Conservation (phyloP, 805 yeast genomes). For the Metschnikowia matae region DNA sequence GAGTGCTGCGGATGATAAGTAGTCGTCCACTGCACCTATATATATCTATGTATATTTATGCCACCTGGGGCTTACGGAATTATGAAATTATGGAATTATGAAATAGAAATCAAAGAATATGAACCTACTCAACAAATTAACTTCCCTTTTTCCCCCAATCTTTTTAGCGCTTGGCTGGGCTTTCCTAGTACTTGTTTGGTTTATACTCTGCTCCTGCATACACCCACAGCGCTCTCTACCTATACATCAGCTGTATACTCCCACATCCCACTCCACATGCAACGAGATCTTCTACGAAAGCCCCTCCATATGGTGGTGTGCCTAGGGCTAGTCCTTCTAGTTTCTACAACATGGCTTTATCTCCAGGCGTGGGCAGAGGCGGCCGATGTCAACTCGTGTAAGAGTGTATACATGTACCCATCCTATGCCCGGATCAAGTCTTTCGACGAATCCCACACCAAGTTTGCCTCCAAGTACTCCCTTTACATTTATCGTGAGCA, state of each 20-base stretch:
- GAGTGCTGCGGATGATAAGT: not conserved
- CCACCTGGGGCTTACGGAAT: too few relatives aligned
- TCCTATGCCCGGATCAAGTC: slow-evolving; percentile 72
- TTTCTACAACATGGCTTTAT: slow-evolving; percentile 10
- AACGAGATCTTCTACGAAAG: slow-evolving; percentile 12
- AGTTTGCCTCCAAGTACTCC: slow-evolving; percentile 77
- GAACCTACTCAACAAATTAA: too few relatives aligned
- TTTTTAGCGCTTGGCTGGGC: too few relatives aligned
- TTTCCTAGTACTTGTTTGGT: not conserved
- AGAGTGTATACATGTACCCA: slow-evolving; percentile 76
- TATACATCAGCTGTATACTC: not conserved
- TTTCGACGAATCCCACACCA: slow-evolving; percentile 66
- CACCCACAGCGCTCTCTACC: not conserved
- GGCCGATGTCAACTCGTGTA: slow-evolving; percentile 47
- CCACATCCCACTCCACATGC: slow-evolving; percentile 4
- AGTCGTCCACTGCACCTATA: not conserved
- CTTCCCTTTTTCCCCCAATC: too few relatives aligned
- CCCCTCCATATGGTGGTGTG: slow-evolving; percentile 15
- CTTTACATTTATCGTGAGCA: slow-evolving; percentile 84
- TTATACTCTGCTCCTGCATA: not conserved
- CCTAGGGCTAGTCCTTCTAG: slow-evolving; percentile 10
- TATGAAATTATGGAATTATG: too few relatives aligned
- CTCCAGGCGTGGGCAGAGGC: slow-evolving; percentile 17
- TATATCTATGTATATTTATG: not conserved
- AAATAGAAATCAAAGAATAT: too few relatives aligned